These are phyloP conservation scores for Vitis rupestris DNA, from an alignment of 164 flowering plant genomes.

Conservation along the genomic window DNA sequence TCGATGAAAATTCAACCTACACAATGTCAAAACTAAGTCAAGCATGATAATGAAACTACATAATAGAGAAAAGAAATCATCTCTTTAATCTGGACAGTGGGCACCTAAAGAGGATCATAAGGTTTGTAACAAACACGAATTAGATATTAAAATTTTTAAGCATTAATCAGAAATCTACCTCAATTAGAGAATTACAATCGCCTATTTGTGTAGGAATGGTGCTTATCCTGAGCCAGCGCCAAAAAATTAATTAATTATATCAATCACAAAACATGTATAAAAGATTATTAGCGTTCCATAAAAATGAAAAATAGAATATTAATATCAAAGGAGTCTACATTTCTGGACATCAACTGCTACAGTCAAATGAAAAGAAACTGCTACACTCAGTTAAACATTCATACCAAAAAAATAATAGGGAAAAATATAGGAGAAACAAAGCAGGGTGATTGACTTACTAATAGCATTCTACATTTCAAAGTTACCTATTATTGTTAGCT, in stretches of 20 bases:
- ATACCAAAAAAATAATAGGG: background rate
- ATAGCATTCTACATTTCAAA: background rate
- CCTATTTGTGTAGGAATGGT: slow-evolving; percentile 43
- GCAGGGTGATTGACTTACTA: background rate
- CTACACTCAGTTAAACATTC: no score
- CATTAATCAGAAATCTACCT: slow-evolving; percentile 31
- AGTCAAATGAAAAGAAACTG: no score
- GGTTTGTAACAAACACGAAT: background rate
- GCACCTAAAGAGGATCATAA: background rate
- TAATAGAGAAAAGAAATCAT: background rate
- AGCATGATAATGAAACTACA: background rate
- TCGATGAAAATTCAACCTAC: slow-evolving; percentile 84
- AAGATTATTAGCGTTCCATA: background rate
- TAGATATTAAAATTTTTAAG: no score
- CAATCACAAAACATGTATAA: background rate
- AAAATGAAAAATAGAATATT: background rate
- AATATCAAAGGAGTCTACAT: no score
- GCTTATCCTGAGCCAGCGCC: slow-evolving; percentile 38
- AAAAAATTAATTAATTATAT: background rate
- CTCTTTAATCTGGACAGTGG: no score
- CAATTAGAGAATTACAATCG: slow-evolving; percentile 40
- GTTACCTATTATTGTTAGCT: slow-evolving; percentile 73
- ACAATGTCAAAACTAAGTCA: slow-evolving; percentile 3
- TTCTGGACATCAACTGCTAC: no score
- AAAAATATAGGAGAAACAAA: background rate